Conservation (phyloP, 805 yeast species). For the Suhomyces vadensis region DNA sequence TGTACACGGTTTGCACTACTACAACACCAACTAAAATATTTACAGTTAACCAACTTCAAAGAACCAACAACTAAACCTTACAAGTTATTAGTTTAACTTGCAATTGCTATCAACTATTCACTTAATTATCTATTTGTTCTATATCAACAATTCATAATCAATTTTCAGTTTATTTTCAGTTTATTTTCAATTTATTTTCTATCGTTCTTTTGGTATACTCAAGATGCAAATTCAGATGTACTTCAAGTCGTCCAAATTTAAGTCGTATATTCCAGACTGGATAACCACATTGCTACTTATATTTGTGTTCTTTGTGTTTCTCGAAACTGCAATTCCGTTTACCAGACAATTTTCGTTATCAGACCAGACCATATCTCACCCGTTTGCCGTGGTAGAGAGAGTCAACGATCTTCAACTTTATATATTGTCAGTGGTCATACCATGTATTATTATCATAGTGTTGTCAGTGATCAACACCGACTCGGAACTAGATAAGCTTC, state of each 20-base stretch:
- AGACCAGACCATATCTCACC: slow-evolving; percentile 37
- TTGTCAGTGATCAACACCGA: slow-evolving; percentile 13
- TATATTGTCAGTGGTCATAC: slow-evolving; percentile 26
- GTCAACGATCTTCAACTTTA: slow-evolving; percentile 36
- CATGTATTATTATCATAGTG: slow-evolving; percentile 22
- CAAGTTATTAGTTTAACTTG: too few species aligned
- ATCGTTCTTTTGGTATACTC: too few species aligned
- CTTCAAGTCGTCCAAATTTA: slow-evolving; percentile 18
- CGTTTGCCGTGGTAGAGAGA: slow-evolving; percentile 33
- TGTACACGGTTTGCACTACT: too few species aligned
- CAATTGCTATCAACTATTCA: too few species aligned
- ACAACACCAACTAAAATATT: too few species aligned
- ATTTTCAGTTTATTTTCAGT: too few species aligned
- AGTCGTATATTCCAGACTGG: slow-evolving; percentile 34
- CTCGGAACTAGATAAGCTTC: slow-evolving; percentile 18
- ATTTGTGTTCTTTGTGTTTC: slow-evolving; percentile 28
- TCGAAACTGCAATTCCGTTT: slow-evolving; percentile 37
- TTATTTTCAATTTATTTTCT: too few species aligned
- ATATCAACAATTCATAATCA: too few species aligned
- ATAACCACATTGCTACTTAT: slow-evolving; percentile 22
- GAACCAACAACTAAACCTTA: too few species aligned
- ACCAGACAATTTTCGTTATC: slow-evolving; percentile 33
- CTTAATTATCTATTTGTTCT: too few species aligned
- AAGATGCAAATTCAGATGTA: slow-evolving; percentile 8
- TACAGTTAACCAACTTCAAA: too few species aligned